A percentile compares a stretch with the other conserved stretches of the same genome.
Conservation (phyloP, 805 yeast species). For the Ogataea chonburiensis region DNA sequence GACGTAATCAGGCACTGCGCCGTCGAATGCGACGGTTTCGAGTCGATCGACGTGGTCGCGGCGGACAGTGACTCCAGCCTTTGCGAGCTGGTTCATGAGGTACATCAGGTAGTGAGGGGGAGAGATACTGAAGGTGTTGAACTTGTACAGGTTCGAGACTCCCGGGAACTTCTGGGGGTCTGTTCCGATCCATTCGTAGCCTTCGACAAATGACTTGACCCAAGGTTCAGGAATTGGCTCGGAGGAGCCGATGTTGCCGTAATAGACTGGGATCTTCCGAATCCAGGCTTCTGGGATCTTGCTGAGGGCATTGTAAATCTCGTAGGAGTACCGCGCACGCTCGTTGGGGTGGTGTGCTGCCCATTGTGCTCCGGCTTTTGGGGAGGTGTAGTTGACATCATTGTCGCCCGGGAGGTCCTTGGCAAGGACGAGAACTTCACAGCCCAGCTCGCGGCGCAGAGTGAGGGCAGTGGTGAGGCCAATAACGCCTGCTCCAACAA, state of each 20-base stretch:
- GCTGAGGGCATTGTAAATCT: constrained; percentile 36
- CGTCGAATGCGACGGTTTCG: constrained; percentile 34
- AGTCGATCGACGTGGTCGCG: constrained; percentile 44
- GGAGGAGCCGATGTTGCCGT: constrained; percentile 20
- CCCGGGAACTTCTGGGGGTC: constrained; percentile 36
- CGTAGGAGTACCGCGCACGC: constrained; percentile 38
- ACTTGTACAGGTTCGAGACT: constrained; percentile 37
- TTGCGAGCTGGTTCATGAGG: constrained; percentile 44
- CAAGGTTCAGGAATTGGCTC: constrained; percentile 39
- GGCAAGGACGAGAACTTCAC: constrained; percentile 41
- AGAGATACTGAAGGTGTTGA: constrained; percentile 56
- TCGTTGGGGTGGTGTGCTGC: constrained; percentile 42
- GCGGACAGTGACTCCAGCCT: constrained; percentile 45
- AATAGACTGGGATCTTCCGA: constrained; percentile 24
- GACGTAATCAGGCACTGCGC: constrained; percentile 39
- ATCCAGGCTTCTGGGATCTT: constrained; percentile 39
- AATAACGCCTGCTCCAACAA: constrained; percentile 56
- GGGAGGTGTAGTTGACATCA: constrained; percentile 53
- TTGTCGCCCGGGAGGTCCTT: constrained; percentile 56
- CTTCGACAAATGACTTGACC: constrained; percentile 47
- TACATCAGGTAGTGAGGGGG: constrained; percentile 56
- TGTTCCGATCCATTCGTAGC: constrained; percentile 33
- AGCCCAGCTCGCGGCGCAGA: constrained; percentile 34
- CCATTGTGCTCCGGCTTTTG: constrained; percentile 76
- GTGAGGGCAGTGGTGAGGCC: constrained; percentile 51